phyloP scores from a whole-genome alignment of 495 filamentous ascomycete genomes.

The Lepraria neglecta region DNA sequence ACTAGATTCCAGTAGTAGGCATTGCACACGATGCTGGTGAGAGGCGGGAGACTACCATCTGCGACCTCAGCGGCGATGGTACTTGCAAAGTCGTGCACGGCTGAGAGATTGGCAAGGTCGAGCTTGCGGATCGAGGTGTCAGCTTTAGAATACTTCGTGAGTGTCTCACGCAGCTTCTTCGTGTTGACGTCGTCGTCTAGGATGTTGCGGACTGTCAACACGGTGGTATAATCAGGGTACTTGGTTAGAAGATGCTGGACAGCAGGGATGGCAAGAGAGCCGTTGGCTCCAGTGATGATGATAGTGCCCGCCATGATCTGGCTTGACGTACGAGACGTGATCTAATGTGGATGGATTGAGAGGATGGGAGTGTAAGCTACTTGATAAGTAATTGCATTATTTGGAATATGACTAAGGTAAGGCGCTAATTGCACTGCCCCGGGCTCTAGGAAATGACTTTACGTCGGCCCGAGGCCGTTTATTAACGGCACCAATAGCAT shows the following conservation, averaged over 20 bases:
- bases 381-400: no score
- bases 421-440: no score
- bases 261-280: conserved; percentile 42
- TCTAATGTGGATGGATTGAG: neutral
- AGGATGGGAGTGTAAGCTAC: no score
- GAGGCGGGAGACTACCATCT: conserved; percentile 32
- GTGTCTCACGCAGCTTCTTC: conserved; percentile 33
- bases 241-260: conserved; percentile 36
- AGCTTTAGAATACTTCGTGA: conserved; percentile 33
- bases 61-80: conserved; percentile 29
- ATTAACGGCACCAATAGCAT: no score
- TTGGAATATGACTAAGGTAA: no score
- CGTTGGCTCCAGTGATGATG: conserved; percentile 46
- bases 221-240: conserved; percentile 35
- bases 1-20: conserved; percentile 41
- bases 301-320: conserved; percentile 36
- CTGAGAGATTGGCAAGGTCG: conserved; percentile 37
- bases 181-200: conserved; percentile 41
- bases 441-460: no score
- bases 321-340: neutral
- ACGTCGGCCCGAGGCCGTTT: no score
- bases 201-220: conserved; percentile 41
- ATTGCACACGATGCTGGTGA: conserved; percentile 43
- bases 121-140: conserved; percentile 36
- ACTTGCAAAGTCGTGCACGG: conserved; percentile 37